A percentile compares a stretch with the other conserved stretches of the same genome.
These are phyloP conservation scores for Hirsutella minnesotensis DNA, from an alignment of 2,329 filamentous ascomycete species.

Conservation along the genomic window DNA sequence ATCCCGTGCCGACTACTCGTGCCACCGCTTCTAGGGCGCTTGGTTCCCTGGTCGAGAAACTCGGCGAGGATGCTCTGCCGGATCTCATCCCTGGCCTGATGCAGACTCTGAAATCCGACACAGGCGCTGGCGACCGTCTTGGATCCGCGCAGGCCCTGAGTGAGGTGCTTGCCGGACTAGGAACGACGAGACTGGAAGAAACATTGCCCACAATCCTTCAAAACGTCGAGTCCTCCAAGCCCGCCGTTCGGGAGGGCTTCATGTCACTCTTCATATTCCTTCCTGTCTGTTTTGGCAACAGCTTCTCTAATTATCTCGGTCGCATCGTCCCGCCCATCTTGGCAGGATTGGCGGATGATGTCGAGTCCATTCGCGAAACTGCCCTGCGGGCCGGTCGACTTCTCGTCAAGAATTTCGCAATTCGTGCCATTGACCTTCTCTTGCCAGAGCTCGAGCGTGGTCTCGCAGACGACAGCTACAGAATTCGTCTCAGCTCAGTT, in stretches of 20 bases:
- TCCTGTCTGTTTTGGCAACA: slow-evolving; percentile 97
- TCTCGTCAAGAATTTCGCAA: slow-evolving; percentile 96
- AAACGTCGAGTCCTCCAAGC: slow-evolving; percentile 84
- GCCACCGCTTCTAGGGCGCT: slow-evolving; percentile 93
- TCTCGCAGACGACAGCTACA: slow-evolving; percentile 92
- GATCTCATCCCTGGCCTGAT: slow-evolving; percentile 97
- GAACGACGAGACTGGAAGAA: slow-evolving; percentile 85
- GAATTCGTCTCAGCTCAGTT: slow-evolving; percentile 95
- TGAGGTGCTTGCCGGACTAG: slow-evolving; percentile 89
- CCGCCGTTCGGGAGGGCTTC: slow-evolving; percentile 90
- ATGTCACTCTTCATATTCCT: slow-evolving; percentile 99
- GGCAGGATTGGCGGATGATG: slow-evolving; percentile 84
- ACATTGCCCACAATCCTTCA: slow-evolving; percentile 92
- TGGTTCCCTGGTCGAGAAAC: slow-evolving; percentile 93
- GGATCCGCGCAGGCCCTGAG: slow-evolving; percentile 93
- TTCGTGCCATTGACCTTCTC: slow-evolving; percentile 84
- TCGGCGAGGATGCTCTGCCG: slow-evolving; percentile 90
- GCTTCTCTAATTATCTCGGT: slow-evolving; percentile 89
- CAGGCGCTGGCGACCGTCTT: slow-evolving; percentile 87
- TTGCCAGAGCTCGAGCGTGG: slow-evolving; percentile 92
- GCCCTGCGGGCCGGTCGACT: slow-evolving; percentile 85
- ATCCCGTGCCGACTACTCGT: slow-evolving; percentile 90
- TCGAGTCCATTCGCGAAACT: slow-evolving; percentile 96
- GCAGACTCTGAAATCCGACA: slow-evolving; percentile 94
- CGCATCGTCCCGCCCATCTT: slow-evolving; percentile 94